A percentile compares a stretch with the other conserved stretches of the same genome.
Evolutionary conservation across 2,329 filamentous ascomycete genomes (phyloP).

Genomic region (Aspergillus novoparasiticus): DNA sequence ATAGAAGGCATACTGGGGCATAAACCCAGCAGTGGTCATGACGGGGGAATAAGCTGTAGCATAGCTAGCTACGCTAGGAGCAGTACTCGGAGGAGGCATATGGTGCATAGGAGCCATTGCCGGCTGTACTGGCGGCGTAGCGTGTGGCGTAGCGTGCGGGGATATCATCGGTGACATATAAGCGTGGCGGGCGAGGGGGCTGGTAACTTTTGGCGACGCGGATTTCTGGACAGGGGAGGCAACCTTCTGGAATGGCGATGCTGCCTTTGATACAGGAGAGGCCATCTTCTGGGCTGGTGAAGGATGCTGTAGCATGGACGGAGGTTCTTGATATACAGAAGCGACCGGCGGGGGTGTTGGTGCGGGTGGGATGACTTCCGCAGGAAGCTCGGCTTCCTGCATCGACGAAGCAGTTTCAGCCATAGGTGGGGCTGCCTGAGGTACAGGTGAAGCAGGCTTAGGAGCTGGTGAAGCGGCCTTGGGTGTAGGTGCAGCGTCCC

Average conservation of each 20-base stretch:
- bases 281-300: constrained; percentile 11
- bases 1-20: constrained; percentile 37
- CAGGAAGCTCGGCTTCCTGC: constrained; percentile 3
- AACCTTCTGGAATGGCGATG: constrained; percentile 20
- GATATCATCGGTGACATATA: constrained; percentile 42
- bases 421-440: constrained; percentile 4
- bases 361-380: constrained; percentile 6
- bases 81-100: constrained; percentile 9
- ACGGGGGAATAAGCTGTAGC: constrained; percentile 37
- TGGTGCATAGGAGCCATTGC: constrained; percentile 26
- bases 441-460: constrained; percentile 8
- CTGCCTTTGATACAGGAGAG: constrained; percentile 17
- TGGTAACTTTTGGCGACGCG: constrained; percentile 37
- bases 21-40: constrained; percentile 36
- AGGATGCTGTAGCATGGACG: constrained; percentile 13
- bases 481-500: constrained; percentile 3
- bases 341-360: constrained; percentile 6
- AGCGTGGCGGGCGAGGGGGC: constrained; percentile 36
- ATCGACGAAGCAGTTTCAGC: background rate
- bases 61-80: constrained; percentile 20
- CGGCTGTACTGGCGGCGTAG: constrained; percentile 22
- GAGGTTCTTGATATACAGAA: constrained; percentile 16
- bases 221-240: constrained; percentile 26
- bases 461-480: constrained; percentile 1
- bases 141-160: constrained; percentile 33